Conservation (phyloP, 2,329 filamentous ascomycete genomes). For the Periconia sp. region DNA sequence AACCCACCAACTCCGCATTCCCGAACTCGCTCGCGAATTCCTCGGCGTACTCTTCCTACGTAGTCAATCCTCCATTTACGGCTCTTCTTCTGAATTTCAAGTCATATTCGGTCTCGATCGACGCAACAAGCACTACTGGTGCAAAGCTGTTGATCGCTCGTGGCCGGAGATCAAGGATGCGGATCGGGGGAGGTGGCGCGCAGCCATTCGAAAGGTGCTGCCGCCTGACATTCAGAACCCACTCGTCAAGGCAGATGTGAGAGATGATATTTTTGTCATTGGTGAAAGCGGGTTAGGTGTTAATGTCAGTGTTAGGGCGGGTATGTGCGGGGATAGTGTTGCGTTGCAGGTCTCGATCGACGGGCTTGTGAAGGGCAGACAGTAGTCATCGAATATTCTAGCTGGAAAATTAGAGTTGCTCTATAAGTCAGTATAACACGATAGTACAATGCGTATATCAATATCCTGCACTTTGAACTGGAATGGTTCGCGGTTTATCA, state of each 20-base stretch:
- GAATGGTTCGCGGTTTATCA: too few relatives aligned
- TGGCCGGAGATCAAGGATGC: constrained; percentile 14
- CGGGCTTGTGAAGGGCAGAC: constrained; percentile 24
- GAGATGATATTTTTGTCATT: constrained; percentile 28
- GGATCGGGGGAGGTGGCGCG: constrained; percentile 17
- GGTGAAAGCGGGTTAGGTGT: constrained; percentile 21
- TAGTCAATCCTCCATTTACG: constrained; percentile 21
- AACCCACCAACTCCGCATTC: constrained; percentile 23
- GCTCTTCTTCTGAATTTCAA: constrained; percentile 22
- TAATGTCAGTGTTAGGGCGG: constrained; percentile 25
- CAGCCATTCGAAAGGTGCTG: constrained; percentile 19
- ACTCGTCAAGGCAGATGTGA: constrained; percentile 15
- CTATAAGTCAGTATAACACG: too few relatives aligned
- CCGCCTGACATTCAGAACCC: constrained; percentile 22
- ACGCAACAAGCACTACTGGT: constrained; percentile 30
- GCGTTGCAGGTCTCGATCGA: constrained; percentile 28
- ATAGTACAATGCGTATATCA: too few relatives aligned
- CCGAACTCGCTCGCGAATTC: constrained; percentile 12
- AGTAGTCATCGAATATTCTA: too few relatives aligned
- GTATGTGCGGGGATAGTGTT: constrained; percentile 25
- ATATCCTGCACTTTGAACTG: too few relatives aligned
- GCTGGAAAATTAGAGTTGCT: too few relatives aligned
- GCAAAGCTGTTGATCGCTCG: constrained; percentile 18
- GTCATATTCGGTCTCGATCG: constrained; percentile 28
- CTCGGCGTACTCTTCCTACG: constrained; percentile 23